Evolutionary conservation across 257 asterid genomes (phyloP).

Genomic region (Solanum virginianum): DNA sequence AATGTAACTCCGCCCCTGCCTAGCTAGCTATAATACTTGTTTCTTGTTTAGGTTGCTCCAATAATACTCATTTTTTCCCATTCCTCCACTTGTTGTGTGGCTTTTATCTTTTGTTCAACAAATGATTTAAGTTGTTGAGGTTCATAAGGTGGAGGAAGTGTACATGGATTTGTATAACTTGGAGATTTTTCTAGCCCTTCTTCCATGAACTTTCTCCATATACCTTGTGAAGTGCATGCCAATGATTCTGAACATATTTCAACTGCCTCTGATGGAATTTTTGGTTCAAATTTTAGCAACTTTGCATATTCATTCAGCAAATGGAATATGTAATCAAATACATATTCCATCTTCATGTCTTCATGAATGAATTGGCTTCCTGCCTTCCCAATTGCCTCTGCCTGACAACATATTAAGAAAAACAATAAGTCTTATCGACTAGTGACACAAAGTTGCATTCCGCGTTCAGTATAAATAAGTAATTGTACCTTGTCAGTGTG

Average conservation of each 20-base stretch:
- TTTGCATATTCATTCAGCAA: constrained; percentile 62
- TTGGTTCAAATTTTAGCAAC: constrained; percentile 54
- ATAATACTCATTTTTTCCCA: constrained; percentile 58
- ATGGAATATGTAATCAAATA: constrained; percentile 73
- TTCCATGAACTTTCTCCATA: constrained; percentile 56
- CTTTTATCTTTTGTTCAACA: constrained; percentile 22
- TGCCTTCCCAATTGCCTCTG: constrained; percentile 58
- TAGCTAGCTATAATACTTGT: background rate
- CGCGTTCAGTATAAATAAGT: background rate
- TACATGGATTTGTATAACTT: constrained; percentile 43
- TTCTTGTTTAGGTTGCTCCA: constrained; percentile 33
- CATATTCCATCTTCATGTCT: constrained; percentile 60
- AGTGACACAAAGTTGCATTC: too few relatives aligned
- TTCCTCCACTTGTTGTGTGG: constrained; percentile 46
- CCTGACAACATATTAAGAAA: constrained; percentile 17
- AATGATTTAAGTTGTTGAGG: constrained; percentile 31
- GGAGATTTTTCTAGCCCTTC: constrained; percentile 64
- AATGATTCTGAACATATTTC: constrained; percentile 61
- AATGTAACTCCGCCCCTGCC: too few relatives aligned
- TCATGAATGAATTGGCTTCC: constrained; percentile 71
- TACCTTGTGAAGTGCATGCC: constrained; percentile 42
- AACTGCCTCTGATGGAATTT: constrained; percentile 34
- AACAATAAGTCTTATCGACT: background rate
- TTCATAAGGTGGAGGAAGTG: constrained; percentile 57
- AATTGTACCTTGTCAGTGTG: constrained; percentile 40